Base-by-base conservation (phyloP, 352 stramenopile genomes). In the Globisporangium cederbergense region DNA sequence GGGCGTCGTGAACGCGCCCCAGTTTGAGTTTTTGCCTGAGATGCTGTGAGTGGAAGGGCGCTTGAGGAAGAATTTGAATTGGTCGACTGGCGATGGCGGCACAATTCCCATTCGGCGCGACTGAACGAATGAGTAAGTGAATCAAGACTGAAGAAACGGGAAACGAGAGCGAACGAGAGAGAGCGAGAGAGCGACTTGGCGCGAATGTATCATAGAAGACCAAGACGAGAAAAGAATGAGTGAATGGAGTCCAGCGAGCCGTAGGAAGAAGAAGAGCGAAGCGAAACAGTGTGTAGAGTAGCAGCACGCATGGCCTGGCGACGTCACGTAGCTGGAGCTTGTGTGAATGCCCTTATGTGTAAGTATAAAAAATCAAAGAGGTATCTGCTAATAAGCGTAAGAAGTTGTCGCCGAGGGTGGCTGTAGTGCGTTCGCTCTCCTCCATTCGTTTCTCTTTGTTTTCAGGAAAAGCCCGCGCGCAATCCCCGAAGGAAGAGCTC, bases 1-100 rank as follows among this genome's bases (percentile, higher is more conserved):
- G 20, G 85, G 85, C 51, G 85, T 94, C 45, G 78, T 91, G 43
- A 94, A 94, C 60, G 78, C 82, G 67, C 83, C 83, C 16, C 68
- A 75, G 38, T 75, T 81, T 52, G 83, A 89, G 56, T 80, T 71
- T 34, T 45, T 78, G 51, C 57, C 79, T 40, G 78, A 88, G 43
- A 55, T 58, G 54, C 62, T 67, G 45, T 67, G 32, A 66, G 43
- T 10, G 54, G 53, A 16, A 7, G 2, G 36, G n/a, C 3, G 13
- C n/a, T 45, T n/a, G 18, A 20, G n/a, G 7, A 13, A 10, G 14
- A 7, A 47, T 47, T 47, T 4, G 14, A 49, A 49, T 49, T 22
- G 43, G 16, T 46, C 13, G 40, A n/a, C 40, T 46, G 40, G 43
- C 8, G 16, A 22, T 22, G 4, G 16, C 43, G 43, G 1, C 16